Evolutionary conservation across 1,284 basidiomycete species (phyloP).

Genomic region (Sporisorium graminicola): DNA sequence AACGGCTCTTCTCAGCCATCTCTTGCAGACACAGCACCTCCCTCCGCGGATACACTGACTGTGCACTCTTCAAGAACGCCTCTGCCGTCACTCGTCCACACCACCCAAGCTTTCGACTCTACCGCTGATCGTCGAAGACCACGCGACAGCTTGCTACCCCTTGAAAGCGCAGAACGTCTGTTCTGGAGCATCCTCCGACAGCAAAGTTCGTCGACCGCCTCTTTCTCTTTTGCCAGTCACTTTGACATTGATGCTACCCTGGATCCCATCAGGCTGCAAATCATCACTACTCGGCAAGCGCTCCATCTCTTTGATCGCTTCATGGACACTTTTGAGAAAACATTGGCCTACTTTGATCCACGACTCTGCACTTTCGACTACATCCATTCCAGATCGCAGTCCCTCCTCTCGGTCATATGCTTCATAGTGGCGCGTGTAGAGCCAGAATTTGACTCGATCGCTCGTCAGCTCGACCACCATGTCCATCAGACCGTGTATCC

Average conservation of each 20-base stretch:
- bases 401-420: slow-evolving; percentile 13
- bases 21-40: too few species aligned
- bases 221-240: background rate
- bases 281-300: background rate
- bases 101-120: too few species aligned
- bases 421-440: slow-evolving; percentile 9
- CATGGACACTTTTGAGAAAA: slow-evolving; percentile 2
- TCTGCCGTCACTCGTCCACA: too few species aligned
- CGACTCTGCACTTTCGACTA: slow-evolving; percentile 14
- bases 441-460: background rate
- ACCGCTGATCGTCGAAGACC: background rate
- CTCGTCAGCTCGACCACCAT: background rate
- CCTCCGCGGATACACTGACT: too few species aligned
- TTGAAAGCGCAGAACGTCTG: slow-evolving; percentile 17
- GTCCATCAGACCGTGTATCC: slow-evolving; percentile 10
- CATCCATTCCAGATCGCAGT: slow-evolving; percentile 5
- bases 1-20: too few species aligned
- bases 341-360: slow-evolving; percentile 20
- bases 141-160: background rate
- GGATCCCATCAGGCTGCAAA: background rate
- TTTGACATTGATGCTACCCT: background rate
- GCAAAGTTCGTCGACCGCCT: background rate
- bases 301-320: slow-evolving; percentile 10
- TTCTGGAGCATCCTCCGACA: slow-evolving; percentile 11
- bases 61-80: too few species aligned